Evolutionary conservation across 345 rosid genomes (phyloP).

Genomic region (Reutealis trisperma): DNA sequence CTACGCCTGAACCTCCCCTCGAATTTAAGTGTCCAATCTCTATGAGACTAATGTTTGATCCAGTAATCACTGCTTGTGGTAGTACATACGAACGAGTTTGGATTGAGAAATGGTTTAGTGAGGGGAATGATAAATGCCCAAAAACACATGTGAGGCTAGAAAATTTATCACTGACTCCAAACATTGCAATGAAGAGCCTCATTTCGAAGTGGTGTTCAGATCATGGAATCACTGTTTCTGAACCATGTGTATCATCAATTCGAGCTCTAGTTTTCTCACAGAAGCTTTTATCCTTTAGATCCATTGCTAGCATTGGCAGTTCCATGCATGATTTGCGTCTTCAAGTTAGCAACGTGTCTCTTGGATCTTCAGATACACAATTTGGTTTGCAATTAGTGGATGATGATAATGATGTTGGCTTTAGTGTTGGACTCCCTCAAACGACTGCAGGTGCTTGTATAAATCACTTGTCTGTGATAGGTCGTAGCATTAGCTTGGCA

Average conservation of each 20-base stretch:
- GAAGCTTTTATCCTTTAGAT: constrained; percentile 17
- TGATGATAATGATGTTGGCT: neutral
- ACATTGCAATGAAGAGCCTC: constrained; percentile 30
- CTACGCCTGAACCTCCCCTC: constrained; percentile 26
- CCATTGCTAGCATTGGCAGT: constrained; percentile 42
- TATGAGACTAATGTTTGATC: constrained; percentile 41
- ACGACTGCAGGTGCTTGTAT: constrained; percentile 7
- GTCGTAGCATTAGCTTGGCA: constrained; percentile 7
- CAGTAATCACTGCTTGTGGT: constrained; percentile 43
- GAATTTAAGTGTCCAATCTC: constrained; percentile 43
- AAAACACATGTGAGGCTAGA: constrained; percentile 30
- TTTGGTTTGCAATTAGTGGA: constrained; percentile 3
- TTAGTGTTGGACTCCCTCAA: constrained; percentile 6
- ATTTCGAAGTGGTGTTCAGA: constrained; percentile 36
- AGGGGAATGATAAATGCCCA: constrained; percentile 39
- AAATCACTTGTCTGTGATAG: neutral
- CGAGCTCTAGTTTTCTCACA: constrained; percentile 7
- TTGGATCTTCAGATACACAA: constrained; percentile 26
- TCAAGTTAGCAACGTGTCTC: constrained; percentile 30
- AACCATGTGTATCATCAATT: constrained; percentile 13
- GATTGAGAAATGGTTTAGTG: constrained; percentile 47
- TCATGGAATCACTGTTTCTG: constrained; percentile 28
- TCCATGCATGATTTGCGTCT: constrained; percentile 32
- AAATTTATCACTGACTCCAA: constrained; percentile 31
- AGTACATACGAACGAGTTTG: constrained; percentile 42